Conservation (phyloP, 2,329 filamentous ascomycete species). For the Cercospora nicotianae region DNA sequence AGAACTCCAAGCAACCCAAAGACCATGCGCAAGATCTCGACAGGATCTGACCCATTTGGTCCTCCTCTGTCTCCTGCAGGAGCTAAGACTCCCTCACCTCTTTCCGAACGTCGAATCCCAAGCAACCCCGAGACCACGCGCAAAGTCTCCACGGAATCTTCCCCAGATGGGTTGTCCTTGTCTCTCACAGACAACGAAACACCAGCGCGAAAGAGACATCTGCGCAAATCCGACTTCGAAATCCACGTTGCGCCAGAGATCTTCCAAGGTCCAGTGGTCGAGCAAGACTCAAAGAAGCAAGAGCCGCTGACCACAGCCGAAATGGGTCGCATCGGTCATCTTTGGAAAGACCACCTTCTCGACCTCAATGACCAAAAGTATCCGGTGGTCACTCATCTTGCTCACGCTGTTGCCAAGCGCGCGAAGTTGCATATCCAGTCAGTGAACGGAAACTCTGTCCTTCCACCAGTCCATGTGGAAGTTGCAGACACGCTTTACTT, state of each 20-base stretch:
- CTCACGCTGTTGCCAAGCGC: conserved; percentile 13
- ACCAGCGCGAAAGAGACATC: not conserved
- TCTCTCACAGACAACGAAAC: not conserved
- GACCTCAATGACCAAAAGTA: conserved; percentile 18
- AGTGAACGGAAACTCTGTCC: not conserved
- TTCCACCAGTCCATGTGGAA: conserved; percentile 7
- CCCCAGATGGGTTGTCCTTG: not conserved
- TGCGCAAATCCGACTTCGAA: not conserved
- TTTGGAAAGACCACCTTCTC: conserved; percentile 14
- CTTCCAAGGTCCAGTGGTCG: not conserved
- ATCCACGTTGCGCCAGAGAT: not conserved
- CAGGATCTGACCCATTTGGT: not conserved
- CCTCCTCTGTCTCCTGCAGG: not conserved
- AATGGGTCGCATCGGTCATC: conserved; percentile 1
- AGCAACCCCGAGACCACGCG: not conserved
- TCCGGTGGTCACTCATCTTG: conserved; percentile 20
- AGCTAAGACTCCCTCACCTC: not conserved
- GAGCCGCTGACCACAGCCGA: not conserved
- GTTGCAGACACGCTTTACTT: conserved; percentile 19
- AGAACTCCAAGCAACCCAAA: not conserved
- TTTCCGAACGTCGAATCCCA: not conserved
- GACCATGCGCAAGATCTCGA: not conserved
- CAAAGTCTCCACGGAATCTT: not conserved
- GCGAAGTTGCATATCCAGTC: conserved; percentile 15
- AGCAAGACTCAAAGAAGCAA: not conserved